Percentiles rank a stretch among this genome's conserved stretches.
Conservation (phyloP, 2,329 filamentous ascomycete species). For the Botrytis deweyae region DNA sequence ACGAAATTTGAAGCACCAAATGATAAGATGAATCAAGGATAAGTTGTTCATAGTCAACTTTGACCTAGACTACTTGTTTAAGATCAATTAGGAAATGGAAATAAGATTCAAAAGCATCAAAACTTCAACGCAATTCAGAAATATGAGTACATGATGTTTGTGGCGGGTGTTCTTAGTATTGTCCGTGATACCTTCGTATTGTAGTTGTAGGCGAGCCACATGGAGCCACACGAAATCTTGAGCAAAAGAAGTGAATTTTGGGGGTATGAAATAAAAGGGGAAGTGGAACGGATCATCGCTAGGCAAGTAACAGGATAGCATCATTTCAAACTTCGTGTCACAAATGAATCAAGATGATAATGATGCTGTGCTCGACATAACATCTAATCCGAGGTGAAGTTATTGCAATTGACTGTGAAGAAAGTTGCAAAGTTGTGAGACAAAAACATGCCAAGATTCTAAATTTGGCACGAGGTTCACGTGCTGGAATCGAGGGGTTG, state of each 20-base stretch:
- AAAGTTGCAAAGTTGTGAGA: neutral
- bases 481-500: neutral
- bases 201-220: constrained; percentile 20
- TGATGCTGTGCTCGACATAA: neutral
- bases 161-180: constrained; percentile 17
- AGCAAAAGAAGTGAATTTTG: neutral
- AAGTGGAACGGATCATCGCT: constrained; percentile 44
- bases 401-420: neutral
- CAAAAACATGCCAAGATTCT: neutral
- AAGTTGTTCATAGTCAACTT: neutral
- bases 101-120: neutral
- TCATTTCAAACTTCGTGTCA: neutral
- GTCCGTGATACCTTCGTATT: constrained; percentile 20
- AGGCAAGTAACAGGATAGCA: constrained; percentile 41
- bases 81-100: neutral
- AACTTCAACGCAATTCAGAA: neutral
- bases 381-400: neutral
- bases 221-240: constrained; percentile 7
- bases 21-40: neutral
- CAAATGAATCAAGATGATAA: neutral
- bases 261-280: constrained; percentile 28
- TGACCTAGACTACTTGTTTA: constrained; percentile 1
- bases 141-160: constrained; percentile 9
- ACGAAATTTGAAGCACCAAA: neutral
- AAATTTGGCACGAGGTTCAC: neutral